Evolutionary conservation across 1,284 basidiomycete species (phyloP), one percentile per base, ranked within the genome.

Genomic region (Cryptococcus sp.): DNA sequence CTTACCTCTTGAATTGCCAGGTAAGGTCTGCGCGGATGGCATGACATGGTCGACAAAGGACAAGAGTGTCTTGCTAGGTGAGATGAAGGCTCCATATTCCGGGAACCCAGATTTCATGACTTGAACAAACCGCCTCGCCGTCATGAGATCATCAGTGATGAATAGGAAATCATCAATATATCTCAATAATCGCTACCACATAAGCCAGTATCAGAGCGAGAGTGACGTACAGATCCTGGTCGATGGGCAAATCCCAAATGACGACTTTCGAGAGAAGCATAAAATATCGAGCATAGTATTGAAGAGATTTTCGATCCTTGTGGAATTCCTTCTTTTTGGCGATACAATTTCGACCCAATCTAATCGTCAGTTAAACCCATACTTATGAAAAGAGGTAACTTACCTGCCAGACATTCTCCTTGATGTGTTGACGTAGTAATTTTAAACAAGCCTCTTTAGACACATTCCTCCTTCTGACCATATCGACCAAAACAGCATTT

Each of bases 111-210:
- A 63, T n/a, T 82, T 78, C 89, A 99, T 96, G 57, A 80, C 80
- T 5, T 80, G 71, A 41, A 97, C 76, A 71, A 98, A 98, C 0
- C 74, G 76, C 32, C 69, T 77, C 0, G 94, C 96, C 55, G 82
- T 80, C 2, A 59, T 48, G 1, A 77, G 76, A 54, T 81, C 81
- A 1, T 88, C 86, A 3, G 91, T 91, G 49, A 99, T 78, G 61
- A 88, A 86, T 22, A 98, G 76, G 66, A 97, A 98, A 70, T 99
- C 96, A 65, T 99, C 96, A 22, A 94, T 86, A 56, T 93, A 81
- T 47, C 96, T 81, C 47, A 97, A 75, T 2, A 97, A 76, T 2
- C 86, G 67, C 90, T 94, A 59, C 22, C 34, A 4, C 34, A 45
- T 34, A 22, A 43, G 11, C 24, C 13, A 16, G 16, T 16, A 19